Evolutionary conservation across 2,329 filamentous ascomycete genomes (phyloP), one percentile per base, ranked within the genome.

Genomic region (Colletotrichum endophyticum): DNA sequence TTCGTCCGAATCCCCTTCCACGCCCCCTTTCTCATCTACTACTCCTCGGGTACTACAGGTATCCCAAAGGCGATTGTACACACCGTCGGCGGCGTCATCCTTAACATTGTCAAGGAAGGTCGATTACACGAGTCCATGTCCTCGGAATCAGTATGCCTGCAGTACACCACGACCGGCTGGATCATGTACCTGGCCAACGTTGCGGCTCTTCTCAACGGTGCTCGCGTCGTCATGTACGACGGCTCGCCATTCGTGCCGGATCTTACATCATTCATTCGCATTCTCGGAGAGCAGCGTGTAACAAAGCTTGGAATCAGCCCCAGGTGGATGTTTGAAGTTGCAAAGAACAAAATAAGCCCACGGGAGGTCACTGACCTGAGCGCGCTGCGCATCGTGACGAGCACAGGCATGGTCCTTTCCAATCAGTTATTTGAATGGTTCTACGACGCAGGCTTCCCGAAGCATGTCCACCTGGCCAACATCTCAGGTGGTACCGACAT

Each of bases 61-160:
- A 92, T 91, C 25, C 95, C 95, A 15, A 98, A 98, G 81, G 96
- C 95, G 75, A 97, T 98, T 78, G 94, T 96, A 4, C 95, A 98
- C 83, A 93, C 92, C 2, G 90, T 92, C 2, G 94, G 94, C 5
- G 93, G 93, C 0, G 85, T 91, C 2, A 83, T 95, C 34, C 78
- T 95, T 28, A 89, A 83, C 78, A 80, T 81, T 16, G 81, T 79
- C 77, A 91, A 96, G 81, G 95, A 98, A 82, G 87, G 86, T 2
- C 84, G 82, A 4, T 82, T 92, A 30, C 89, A 92, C 80, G 87
- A 89, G 64, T 85, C 86, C 32, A 73, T 84, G 6, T 81, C 78
- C 0, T 79, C 85, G 0, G 81, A 84, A n/a, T 85, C 84, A 59
- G 86, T 91, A 2, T 81, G 84, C 1, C 79, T 92, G 73, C 90